phyloP scores from a whole-genome alignment of 108 stramenopile species.

The Pelagomonas calceolata region DNA sequence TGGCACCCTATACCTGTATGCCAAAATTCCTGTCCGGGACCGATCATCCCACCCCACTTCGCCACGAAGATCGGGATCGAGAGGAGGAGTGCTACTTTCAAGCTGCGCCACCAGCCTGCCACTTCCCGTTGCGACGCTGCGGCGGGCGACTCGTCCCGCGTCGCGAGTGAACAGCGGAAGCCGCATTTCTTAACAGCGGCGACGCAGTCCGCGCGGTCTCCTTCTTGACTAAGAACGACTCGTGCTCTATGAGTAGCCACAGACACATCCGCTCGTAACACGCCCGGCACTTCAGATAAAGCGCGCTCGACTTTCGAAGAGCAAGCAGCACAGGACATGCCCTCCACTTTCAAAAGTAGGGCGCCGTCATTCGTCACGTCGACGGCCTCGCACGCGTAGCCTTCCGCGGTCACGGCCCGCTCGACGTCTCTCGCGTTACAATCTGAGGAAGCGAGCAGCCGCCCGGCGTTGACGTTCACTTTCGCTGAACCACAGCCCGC shows the following conservation, averaged over 20 bases:
- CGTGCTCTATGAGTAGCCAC: neutral
- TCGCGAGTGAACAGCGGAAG: neutral
- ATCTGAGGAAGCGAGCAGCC: neutral
- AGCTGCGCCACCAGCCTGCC: neutral
- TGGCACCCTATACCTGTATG: neutral
- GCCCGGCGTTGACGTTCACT: neutral
- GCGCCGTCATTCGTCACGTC: neutral
- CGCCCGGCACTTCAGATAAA: neutral
- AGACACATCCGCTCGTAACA: neutral
- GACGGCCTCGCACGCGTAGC: neutral
- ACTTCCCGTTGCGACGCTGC: neutral
- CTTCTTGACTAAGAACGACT: neutral
- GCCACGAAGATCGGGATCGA: neutral
- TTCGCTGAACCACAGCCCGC: too few species aligned
- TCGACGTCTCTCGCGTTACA: neutral
- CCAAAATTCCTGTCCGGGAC: too few species aligned
- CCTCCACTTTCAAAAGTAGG: neutral
- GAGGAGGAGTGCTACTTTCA: neutral
- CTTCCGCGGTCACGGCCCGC: neutral
- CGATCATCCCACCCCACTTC: neutral
- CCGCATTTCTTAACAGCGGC: neutral
- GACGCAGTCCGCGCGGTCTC: neutral
- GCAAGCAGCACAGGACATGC: conserved; percentile 12
- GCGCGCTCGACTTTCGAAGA: neutral
- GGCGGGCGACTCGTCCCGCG: neutral